A percentile compares a stretch with the other conserved stretches of the same genome.
Evolutionary conservation across 2,329 filamentous ascomycete genomes (phyloP).

Genomic region (Ceratocystis cubensis): DNA sequence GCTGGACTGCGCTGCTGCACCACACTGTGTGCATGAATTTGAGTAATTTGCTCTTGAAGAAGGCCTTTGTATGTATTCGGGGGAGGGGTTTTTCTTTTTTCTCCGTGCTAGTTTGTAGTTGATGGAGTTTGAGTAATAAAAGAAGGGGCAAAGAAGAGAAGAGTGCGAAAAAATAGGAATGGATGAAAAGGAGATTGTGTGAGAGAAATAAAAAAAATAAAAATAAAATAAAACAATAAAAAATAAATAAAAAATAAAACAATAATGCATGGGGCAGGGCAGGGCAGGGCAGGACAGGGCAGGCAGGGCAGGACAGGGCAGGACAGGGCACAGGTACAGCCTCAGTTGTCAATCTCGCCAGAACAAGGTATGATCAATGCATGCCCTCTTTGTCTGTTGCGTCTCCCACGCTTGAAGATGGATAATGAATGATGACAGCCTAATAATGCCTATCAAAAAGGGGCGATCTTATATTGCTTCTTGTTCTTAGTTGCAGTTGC

Average conservation of each 20-base stretch:
- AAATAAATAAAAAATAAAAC: too few species aligned
- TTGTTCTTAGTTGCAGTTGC: not conserved
- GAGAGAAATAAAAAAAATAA: not conserved
- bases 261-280: too few species aligned
- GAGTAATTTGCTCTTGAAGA: not conserved
- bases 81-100: not conserved
- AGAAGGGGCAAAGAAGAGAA: not conserved
- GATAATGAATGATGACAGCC: not conserved
- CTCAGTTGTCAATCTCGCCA: conserved; percentile 1
- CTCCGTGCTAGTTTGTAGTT: not conserved
- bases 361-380: not conserved
- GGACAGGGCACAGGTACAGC: not conserved
- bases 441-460: not conserved
- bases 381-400: not conserved
- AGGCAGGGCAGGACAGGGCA: too few species aligned
- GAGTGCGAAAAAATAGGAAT: not conserved
- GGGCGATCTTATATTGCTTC: not conserved
- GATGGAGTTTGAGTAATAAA: not conserved
- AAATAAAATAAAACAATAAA: not conserved
- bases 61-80: not conserved
- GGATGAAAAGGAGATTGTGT: not conserved
- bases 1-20: not conserved
- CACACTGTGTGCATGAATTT: not conserved
- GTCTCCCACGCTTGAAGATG: not conserved
- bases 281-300: too few species aligned